Conservation (phyloP, 179 eudicot genomes). For the Dionaea muscipula region DNA sequence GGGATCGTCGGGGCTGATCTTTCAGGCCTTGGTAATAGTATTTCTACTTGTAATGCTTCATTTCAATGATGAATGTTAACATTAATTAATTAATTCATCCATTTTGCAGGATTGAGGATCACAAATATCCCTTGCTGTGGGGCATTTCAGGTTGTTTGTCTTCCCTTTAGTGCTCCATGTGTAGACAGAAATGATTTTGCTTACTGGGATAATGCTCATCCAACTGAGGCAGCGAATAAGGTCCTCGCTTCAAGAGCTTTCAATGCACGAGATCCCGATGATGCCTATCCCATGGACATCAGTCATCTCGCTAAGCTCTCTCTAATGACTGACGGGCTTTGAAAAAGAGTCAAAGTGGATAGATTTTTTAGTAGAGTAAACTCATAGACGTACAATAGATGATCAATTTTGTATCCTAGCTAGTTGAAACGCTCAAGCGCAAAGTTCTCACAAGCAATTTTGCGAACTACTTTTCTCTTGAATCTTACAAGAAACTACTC, state of each 20-base stretch:
- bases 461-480: too few species aligned
- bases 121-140: conserved; percentile 13
- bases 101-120: conserved; percentile 10
- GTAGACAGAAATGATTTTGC: conserved; percentile 4
- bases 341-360: too few species aligned
- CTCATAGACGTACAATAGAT: too few species aligned
- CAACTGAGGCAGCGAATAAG: conserved; percentile 22
- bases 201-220: conserved; percentile 22
- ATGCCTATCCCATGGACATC: conserved; percentile 25
- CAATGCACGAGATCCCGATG: conserved; percentile 2
- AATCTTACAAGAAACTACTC: too few species aligned
- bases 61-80: not conserved
- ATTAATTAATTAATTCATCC: not conserved
- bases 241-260: conserved; percentile 17
- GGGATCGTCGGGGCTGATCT: not conserved
- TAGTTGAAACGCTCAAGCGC: too few species aligned
- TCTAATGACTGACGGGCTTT: too few species aligned
- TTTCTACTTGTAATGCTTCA: not conserved
- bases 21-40: not conserved
- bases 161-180: conserved; percentile 21
- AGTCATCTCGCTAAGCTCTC: conserved; percentile 7
- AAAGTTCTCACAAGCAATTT: too few species aligned
- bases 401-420: too few species aligned
- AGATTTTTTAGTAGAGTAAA: too few species aligned
- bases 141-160: conserved; percentile 3